Evolutionary conservation across 1,139 yeast genomes (phyloP), one percentile per base, ranked within the genome.

Genomic region (Blastobotrys arbuscula): DNA sequence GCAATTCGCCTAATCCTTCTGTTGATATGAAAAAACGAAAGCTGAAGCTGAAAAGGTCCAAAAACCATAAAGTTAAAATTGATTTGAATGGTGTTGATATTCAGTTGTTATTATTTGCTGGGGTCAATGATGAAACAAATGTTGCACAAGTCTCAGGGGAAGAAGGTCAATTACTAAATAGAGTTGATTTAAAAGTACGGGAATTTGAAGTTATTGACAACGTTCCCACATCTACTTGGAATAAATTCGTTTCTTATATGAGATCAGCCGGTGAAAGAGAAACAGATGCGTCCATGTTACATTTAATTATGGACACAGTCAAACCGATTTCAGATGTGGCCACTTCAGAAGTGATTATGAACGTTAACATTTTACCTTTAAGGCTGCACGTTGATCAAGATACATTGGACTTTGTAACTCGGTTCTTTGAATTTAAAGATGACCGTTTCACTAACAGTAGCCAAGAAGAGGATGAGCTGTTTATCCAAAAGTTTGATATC

Each of bases 351-450:
- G 67, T 84, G 16, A 70, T 80, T 1, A 59, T 87, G 48, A 69
- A 74, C 36, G 71, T 83, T 0, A 67, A 74, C 2, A 66, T 87
- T 0, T 69, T 86, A 33, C 98, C 98, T 0, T 60, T 92, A 38
- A 70, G 96, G 47, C 65, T 94, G 19, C 89, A 88, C 62, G 81
- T 92, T 38, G 98, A 94, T 65, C 98, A 92, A 65, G 97, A 92
- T 60, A 85, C 97, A 0, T 71, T 89, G 23, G 97, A 89, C 50
- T 90, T 92, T 59, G 57, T 89, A 41, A 77, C 80, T 0, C 71
- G 97, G 42, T 92, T 88, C 66, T 79, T 84, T 45, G 89, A 82
- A 51, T 92, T 92, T 61, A 82, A 79, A 57, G 96, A 87, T 61
- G 69, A 73, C 10, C 68, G 96, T 51, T 85, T 85, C 61, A 71